Base-by-base conservation (phyloP, 192 early-diverging fungal species). In the Coemansia sp. region DNA sequence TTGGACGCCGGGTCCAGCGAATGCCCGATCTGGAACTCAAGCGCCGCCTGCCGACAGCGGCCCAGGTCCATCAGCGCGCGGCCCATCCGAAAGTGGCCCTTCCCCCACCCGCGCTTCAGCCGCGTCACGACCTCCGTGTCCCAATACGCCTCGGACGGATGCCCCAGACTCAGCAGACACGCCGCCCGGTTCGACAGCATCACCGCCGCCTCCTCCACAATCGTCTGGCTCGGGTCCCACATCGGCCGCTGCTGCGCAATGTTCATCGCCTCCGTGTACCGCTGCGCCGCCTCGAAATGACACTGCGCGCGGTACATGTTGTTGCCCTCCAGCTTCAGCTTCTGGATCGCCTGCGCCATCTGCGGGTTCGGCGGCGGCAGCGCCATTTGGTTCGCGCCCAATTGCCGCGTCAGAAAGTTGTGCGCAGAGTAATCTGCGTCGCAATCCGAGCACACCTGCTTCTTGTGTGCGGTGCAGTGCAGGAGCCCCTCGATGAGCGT, bases 251-350 rank as follows among this genome's bases (percentile, higher is more conserved):
- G 84, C 57, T 82, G 84, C 1, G 88, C 86, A 27, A 94, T 67
- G 22, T 87, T 90, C 45, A 96, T 87, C 6, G 96, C 96, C 65
- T 92, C 86, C 22, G 90, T 86, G 80, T 98, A 98, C 43, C 87
- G 84, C 5, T 81, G 73, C 64, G 96, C 89, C 16, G 96, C 95
- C 62, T 91, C 87, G 23, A 80, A 78, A 65, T 88, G 92, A 30
- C 93, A 87, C 64, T 91, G 89, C 11, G 73, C 81, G 14, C 90
- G 91, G 83, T 93, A 92, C 59, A 81, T 53, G 51, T 89, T 88
- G 85, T 98, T 97, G 43, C 95, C 95, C 23, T 88, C 86, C n/a
- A 85, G 84, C 55, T 75, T 85, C 64, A 71, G 66, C 80, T 55
- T 81, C 80, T 80, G 87, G 71, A 65, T 73, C 55, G 44, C 85